Evolutionary conservation across 345 rosid genomes (phyloP).

Genomic region (Corchorus olitorius): DNA sequence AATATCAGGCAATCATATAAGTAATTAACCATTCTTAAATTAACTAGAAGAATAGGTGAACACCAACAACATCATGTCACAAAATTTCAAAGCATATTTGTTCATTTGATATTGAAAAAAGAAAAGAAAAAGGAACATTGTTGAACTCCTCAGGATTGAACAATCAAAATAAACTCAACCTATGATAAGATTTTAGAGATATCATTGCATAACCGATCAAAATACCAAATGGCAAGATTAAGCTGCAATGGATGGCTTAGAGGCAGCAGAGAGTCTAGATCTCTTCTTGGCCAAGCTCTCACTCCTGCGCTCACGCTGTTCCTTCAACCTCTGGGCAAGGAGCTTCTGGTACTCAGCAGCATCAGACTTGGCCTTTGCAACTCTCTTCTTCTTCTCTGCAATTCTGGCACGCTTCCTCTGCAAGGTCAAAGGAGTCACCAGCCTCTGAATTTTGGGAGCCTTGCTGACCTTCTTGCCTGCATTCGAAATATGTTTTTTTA

Average conservation of each 20-base stretch:
- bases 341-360: constrained; percentile 93
- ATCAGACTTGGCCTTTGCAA: constrained; percentile 83
- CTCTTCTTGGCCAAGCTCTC: constrained; percentile 93
- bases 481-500: background rate
- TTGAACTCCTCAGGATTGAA: background rate
- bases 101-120: background rate
- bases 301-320: constrained; percentile 82
- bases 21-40: background rate
- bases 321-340: constrained; percentile 81
- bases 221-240: constrained; percentile 31
- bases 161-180: constrained; percentile 16
- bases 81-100: background rate
- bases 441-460: constrained; percentile 91
- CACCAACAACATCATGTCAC: background rate
- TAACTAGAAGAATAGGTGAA: background rate
- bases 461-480: constrained; percentile 83
- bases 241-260: constrained; percentile 66
- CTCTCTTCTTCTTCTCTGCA: constrained; percentile 83
- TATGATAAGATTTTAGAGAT: background rate
- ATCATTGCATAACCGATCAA: constrained; percentile 2
- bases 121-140: background rate
- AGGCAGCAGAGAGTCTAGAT: constrained; percentile 76
- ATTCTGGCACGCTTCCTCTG: constrained; percentile 85
- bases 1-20: background rate
- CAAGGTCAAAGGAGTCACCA: constrained; percentile 85